A percentile compares a stretch with the other conserved stretches of the same genome.
Evolutionary conservation across 2,329 filamentous ascomycete genomes (phyloP).

Genomic region (Ceratocystiopsis sp.): DNA sequence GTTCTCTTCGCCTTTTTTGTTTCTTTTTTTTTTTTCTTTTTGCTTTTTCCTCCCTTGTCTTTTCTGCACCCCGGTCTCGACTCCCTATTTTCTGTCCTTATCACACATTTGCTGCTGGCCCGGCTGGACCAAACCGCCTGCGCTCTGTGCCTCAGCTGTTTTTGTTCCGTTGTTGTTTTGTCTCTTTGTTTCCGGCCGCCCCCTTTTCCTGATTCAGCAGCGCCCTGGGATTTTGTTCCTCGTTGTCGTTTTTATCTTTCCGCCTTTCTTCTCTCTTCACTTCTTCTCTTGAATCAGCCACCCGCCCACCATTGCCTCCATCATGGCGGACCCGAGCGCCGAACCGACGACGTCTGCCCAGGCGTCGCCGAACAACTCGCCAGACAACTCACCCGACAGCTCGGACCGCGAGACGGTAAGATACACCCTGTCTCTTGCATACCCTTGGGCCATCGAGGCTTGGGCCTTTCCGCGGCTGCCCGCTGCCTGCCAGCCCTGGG

Average conservation of each 20-base stretch:
- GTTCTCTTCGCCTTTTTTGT: too few relatives aligned
- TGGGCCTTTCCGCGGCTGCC: too few relatives aligned
- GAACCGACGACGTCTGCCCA: conserved; percentile 3
- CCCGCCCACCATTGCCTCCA: not conserved
- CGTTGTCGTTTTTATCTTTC: too few relatives aligned
- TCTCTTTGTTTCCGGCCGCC: not conserved
- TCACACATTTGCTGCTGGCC: too few relatives aligned
- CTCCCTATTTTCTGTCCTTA: too few relatives aligned
- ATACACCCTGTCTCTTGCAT: not conserved
- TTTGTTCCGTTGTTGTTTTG: not conserved
- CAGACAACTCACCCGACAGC: conserved; percentile 1
- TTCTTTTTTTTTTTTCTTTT: not conserved
- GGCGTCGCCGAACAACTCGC: not conserved
- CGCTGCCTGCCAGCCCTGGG: too few relatives aligned
- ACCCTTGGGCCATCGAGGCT: too few relatives aligned
- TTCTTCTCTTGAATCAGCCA: not conserved
- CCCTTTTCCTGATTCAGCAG: too few relatives aligned
- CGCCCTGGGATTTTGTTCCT: too few relatives aligned
- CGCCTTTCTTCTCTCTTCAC: not conserved
- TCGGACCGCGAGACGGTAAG: conserved; percentile 9
- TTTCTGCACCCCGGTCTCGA: too few relatives aligned
- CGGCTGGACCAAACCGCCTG: too few relatives aligned
- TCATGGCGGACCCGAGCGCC: conserved; percentile 7
- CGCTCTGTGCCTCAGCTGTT: not conserved
- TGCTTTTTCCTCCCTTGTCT: not conserved